Evolutionary conservation across 805 yeast genomes (phyloP).

Genomic region (Pichia paraexigua): DNA sequence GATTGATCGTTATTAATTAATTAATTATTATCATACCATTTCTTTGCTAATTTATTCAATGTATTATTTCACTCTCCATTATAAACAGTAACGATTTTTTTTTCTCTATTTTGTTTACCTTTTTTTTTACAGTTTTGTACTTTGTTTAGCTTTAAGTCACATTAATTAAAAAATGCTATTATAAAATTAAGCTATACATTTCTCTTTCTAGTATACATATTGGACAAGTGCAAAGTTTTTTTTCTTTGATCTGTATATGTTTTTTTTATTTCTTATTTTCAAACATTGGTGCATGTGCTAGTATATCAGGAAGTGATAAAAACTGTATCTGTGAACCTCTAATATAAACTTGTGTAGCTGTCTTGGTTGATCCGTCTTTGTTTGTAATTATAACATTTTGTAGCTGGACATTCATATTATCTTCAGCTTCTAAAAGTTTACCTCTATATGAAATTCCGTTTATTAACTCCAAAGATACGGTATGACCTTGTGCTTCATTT

Average conservation of each 20-base stretch:
- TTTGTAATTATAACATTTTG: conserved; percentile 75
- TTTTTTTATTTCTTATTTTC: conserved; percentile 28
- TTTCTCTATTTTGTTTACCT: not conserved
- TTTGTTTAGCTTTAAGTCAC: not conserved
- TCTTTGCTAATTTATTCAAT: not conserved
- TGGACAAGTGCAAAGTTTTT: not conserved
- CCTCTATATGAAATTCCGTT: conserved; percentile 89
- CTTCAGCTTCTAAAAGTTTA: conserved; percentile 76
- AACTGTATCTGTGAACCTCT: conserved; percentile 88
- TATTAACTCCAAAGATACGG: conserved; percentile 70
- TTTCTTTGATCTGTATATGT: not conserved
- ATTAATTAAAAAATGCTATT: not conserved
- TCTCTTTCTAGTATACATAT: not conserved
- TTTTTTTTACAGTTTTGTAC: not conserved
- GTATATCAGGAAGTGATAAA: conserved; percentile 80
- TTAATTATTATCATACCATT: not conserved
- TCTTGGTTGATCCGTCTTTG: conserved; percentile 64
- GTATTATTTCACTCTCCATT: not conserved
- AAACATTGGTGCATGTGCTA: conserved; percentile 85
- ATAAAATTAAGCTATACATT: not conserved
- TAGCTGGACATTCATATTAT: conserved; percentile 87
- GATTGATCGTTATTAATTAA: conserved; percentile 13
- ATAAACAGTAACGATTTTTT: not conserved
- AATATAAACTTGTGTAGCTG: conserved; percentile 77
- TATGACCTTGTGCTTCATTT: conserved; percentile 68